Evolutionary conservation across 163 green algal genomes (phyloP), one percentile per base, ranked within the genome.

Genomic region (Chloromonas sp.): DNA sequence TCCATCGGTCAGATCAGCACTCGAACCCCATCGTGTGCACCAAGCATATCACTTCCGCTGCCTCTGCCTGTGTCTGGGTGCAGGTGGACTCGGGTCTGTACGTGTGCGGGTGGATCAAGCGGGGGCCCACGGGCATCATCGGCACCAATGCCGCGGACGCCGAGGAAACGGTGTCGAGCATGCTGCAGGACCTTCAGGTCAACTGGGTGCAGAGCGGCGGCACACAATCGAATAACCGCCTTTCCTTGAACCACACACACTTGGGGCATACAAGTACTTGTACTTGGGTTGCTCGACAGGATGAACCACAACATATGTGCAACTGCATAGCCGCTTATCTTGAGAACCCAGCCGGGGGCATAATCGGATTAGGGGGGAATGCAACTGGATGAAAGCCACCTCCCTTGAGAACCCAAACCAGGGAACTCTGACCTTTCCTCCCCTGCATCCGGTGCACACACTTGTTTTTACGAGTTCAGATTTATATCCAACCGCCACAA

Each of bases 111-210:
- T 98, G 96, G 96, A 71, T 97, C 0, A 97, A 97, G 87, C 91
- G 96, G 11, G 96, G 96, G 0, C 94, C 96, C 0, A 94, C 93
- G 1, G 96, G 96, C 85, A 98, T 98, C 89, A 98, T 98, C 58
- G 96, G 95, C 66, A 98, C 94, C 60, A 98, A 98, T 86, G 82
- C 97, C 8, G 85, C 93, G 70, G 94, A 97, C 89, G 95, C 94
- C 0, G 93, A 97, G 78, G 93, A 98, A 84, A 97, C 94, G 60
- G 94, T 95, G 5, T 87, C 84, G 5, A 88, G 81, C 61, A 91
- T 97, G 13, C 81, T 85, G 8, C 80, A 89, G 60, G 90, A 79
- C 71, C 2, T 76, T 11, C 66, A 11, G 66, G 8, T 76, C 66
- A 76, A 11, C 66, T n/a, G 66, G 66, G 66, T 11, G 11, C 5